These are phyloP conservation scores for Zygosaccharomyces pseudobailii DNA, from an alignment of 1,139 yeast genomes.

Conservation along the genomic window DNA sequence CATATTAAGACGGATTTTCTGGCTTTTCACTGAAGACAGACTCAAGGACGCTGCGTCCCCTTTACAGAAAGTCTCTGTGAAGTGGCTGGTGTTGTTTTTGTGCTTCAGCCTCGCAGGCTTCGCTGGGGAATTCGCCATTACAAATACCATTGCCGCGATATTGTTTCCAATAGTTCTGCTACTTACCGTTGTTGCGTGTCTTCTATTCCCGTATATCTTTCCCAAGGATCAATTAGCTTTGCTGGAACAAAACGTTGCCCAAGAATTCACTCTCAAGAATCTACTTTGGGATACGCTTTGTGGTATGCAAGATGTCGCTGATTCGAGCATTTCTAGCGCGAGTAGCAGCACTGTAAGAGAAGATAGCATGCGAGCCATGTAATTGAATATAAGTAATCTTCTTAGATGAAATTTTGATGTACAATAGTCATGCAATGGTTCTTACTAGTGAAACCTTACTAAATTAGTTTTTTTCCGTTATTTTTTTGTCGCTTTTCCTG, in stretches of 20 bases:
- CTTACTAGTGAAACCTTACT: not conserved
- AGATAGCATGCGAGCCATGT: too few species aligned
- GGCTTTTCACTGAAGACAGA: constrained; percentile 54
- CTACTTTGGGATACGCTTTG: constrained; percentile 25
- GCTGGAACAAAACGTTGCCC: constrained; percentile 52
- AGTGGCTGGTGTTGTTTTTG: constrained; percentile 55
- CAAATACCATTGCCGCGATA: constrained; percentile 84
- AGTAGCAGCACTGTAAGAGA: not conserved
- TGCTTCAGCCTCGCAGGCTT: constrained; percentile 60
- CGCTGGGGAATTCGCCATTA: constrained; percentile 77
- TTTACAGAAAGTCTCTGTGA: constrained; percentile 36
- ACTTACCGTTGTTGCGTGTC: constrained; percentile 57
- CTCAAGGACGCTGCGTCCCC: constrained; percentile 34
- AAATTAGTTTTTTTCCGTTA: not conserved
- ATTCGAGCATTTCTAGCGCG: not conserved
- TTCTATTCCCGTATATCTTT: constrained; percentile 56
- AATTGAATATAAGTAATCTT: too few species aligned
- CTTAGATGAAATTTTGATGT: too few species aligned
- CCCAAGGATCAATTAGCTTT: constrained; percentile 54
- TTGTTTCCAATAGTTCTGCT: constrained; percentile 89
- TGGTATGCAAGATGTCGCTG: not conserved
- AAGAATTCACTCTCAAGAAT: constrained; percentile 37
- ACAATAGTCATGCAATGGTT: too few species aligned
- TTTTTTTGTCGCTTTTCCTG: not conserved
- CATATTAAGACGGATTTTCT: constrained; percentile 58